Conservation (phyloP, 306 rosid genomes). For the Ammopiptanthus mongolicus region DNA sequence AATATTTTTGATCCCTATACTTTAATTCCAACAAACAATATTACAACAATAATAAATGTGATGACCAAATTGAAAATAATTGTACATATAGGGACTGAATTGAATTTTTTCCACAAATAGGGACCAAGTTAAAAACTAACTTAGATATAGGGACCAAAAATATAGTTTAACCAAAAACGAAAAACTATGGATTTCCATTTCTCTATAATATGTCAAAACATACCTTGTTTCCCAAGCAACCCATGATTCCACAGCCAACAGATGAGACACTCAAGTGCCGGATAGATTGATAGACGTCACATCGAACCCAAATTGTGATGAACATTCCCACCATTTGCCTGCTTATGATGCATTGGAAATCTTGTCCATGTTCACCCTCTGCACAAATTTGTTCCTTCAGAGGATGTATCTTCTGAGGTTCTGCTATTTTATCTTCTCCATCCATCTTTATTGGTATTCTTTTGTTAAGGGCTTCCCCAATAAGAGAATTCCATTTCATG, state of each 20-base stretch:
- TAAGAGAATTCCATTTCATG: conserved; percentile 58
- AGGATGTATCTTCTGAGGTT: conserved; percentile 41
- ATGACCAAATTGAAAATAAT: no score
- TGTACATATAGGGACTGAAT: no score
- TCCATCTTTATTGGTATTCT: conserved; percentile 12
- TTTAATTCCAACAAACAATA: no score
- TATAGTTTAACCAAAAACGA: no score
- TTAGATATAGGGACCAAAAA: no score
- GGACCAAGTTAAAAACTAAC: no score
- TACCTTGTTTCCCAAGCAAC: conserved; percentile 85
- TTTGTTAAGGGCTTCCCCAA: conserved; percentile 56
- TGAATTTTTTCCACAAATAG: no score
- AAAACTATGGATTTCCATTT: background rate
- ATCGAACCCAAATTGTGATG: conserved; percentile 68
- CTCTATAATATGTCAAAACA: background rate
- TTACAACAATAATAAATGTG: no score
- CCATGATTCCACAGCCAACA: conserved; percentile 79
- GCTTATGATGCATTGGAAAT: conserved; percentile 63
- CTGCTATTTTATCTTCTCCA: conserved; percentile 27
- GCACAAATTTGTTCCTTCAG: conserved; percentile 22
- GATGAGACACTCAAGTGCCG: conserved; percentile 52
- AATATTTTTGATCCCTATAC: no score
- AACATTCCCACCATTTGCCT: conserved; percentile 84
- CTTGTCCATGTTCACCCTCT: conserved; percentile 19
- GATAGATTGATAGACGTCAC: conserved; percentile 41